phyloP scores from a whole-genome alignment of 768 basidiomycete species.

The Sporobolomyces phaffii region DNA sequence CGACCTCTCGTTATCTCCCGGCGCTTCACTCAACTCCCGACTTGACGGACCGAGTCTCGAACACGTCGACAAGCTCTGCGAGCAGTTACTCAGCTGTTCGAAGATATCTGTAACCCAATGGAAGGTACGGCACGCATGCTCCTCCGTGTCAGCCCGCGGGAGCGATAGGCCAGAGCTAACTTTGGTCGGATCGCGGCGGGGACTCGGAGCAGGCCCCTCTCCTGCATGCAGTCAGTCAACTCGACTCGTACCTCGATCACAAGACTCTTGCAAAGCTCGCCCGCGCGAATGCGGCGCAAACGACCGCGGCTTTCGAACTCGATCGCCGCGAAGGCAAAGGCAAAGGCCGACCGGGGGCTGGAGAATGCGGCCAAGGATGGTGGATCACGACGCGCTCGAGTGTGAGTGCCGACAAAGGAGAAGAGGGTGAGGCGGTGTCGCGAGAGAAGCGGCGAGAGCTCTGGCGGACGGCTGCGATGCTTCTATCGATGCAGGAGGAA shows the following conservation, averaged over 20 bases:
- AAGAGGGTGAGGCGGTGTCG: too few species aligned
- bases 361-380: not conserved
- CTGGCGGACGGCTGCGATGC: conserved; percentile 17
- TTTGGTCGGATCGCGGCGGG: not conserved
- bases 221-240: not conserved
- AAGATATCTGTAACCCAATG: not conserved
- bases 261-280: not conserved
- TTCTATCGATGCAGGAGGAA: not conserved
- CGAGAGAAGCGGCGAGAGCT: not conserved
- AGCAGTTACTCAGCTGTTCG: conserved; percentile 3
- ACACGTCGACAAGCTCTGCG: conserved; percentile 15
- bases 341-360: not conserved
- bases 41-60: not conserved
- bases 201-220: conserved; percentile 11
- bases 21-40: conserved; percentile 1
- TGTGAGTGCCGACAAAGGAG: too few species aligned
- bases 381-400: too few species aligned
- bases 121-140: conserved; percentile 2
- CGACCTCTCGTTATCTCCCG: too few species aligned
- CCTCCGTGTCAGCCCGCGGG: not conserved
- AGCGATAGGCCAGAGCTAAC: not conserved
- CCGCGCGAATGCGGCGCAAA: not conserved
- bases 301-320: not conserved
- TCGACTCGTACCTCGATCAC: not conserved
- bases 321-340: not conserved